Base-by-base conservation (phyloP, 768 basidiomycete genomes). In the Termitomyces sp. region DNA sequence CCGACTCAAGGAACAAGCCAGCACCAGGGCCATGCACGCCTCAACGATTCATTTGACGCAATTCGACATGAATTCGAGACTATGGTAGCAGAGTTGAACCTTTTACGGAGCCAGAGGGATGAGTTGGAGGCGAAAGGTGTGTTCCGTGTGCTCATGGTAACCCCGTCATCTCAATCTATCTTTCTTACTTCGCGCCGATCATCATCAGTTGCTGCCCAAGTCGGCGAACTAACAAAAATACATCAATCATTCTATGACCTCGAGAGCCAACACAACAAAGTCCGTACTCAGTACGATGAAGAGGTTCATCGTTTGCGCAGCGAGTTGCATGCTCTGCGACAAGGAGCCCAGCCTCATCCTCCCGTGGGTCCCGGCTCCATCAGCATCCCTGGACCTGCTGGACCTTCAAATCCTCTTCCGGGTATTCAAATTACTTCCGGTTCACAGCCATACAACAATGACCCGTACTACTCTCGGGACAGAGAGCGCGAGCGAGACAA, bases 51-150 rank as follows among this genome's bases (percentile, higher is more conserved):
- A 24, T 84, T 98, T 63, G 94, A 96, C 50, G 78, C 81, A 61
- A 87, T 97, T 68, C 83, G 89, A 64, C 84, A 86, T 57, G 96
- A 98, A 77, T 95, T 93, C 69, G 94, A 97, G 55, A 77, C 77
- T 58, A 76, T 96, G 61, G 76, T 84, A 9, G 76, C 80, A 51
- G 94, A 97, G 69, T 75, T 91, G 54, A 78, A 75, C n/a, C 69
- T 82, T 11, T 79, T 90, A 67, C 84, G 92, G 58, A 81, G 77
- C 35, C 92, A 96, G 75, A 79, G 92, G 54, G 95, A 97, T 66
- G 96, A 98, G 60, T 91, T 88, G 71, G 96, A 98, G 75, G 80
- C 79, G 7, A 95, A 94, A 82, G 84, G 96, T 96, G 65, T 60
- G 88, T 80, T 24, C 35, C 49, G 18, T 42, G 11, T 13, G 5